Base-by-base conservation (phyloP, 495 filamentous ascomycete species). In the Hypomontagnella submonticulosa region DNA sequence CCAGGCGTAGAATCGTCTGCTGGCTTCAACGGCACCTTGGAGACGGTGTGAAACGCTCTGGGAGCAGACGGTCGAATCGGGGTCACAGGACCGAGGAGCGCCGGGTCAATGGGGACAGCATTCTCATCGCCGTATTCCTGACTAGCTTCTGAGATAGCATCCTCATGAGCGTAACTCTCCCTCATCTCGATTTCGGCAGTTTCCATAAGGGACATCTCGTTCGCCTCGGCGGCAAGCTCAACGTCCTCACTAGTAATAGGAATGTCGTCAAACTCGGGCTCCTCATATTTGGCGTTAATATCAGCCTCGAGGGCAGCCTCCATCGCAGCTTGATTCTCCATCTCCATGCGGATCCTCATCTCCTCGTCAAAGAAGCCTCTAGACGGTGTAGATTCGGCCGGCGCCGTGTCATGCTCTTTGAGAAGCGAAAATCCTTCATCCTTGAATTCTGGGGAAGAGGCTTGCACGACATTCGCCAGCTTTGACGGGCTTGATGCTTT, bases 1-100 rank as follows among this genome's bases (percentile, higher is more conserved):
- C 84, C 69, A 3, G 88, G 86, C 1, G 83, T 85, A 1, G 85
- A 80, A 0, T 89, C 81, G 12, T 87, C 89, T 41, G 86, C 88
- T 0, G 86, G 80, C 73, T 90, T 91, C 20, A 93, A 76, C 4
- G 90, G 89, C 0, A 93, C 88, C 77, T 92, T 93, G 11, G 87
- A 88, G 0, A 90, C 84, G 0, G 90, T 93, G 69, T 91, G 87
- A 56, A 89, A 81, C 11, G 85, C 55, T 8, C 71, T 63, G 2
- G 55, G 27, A 6, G 58, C 60, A 20, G 73, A 34, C 9, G 44
- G 55, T 15, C 77, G 75, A 43, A 63, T 66, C 0, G 80, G 79
- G 12, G 79, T 81, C 6, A 75, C 69, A 0, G 75, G 75, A 3
- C 71, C 62, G 16, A 73, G 55, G 8, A 85, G 70, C 34, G 70